phyloP scores from a whole-genome alignment of 768 basidiomycete genomes.

The Fistulinella prunicolor region DNA sequence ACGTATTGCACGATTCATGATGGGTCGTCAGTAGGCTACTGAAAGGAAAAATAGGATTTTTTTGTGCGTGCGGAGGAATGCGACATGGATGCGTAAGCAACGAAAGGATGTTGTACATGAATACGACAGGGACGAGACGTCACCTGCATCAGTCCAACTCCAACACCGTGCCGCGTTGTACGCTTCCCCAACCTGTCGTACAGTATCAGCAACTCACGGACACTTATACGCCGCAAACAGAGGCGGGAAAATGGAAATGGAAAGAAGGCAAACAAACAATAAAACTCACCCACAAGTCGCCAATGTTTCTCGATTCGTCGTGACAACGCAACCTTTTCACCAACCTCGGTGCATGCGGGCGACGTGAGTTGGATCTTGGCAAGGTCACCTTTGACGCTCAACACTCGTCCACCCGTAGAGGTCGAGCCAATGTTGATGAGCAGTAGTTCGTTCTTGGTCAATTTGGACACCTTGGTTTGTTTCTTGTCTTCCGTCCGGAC shows the following conservation, averaged over 20 bases:
- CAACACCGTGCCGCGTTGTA: slow-evolving; percentile 79
- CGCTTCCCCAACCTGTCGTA: slow-evolving; percentile 64
- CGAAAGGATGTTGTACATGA: not conserved
- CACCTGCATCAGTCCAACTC: slow-evolving; percentile 58
- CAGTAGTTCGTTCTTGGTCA: slow-evolving; percentile 86
- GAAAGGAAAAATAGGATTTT: no score
- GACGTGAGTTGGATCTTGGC: slow-evolving; percentile 93
- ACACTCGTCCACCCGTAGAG: slow-evolving; percentile 92
- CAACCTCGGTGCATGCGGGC: slow-evolving; percentile 94
- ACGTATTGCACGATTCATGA: no score
- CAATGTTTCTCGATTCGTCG: slow-evolving; percentile 97
- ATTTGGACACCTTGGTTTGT: slow-evolving; percentile 92
- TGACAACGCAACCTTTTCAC: slow-evolving; percentile 95
- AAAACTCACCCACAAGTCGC: slow-evolving; percentile 84
- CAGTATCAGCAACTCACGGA: not conserved
- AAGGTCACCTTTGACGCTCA: slow-evolving; percentile 91
- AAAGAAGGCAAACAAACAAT: not conserved
- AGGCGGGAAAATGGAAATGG: not conserved
- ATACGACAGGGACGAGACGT: not conserved
- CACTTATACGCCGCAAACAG: not conserved
- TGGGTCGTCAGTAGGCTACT: no score
- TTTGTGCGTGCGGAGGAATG: no score
- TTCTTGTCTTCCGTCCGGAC: slow-evolving; percentile 99
- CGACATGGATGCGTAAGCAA: no score
- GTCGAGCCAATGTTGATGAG: slow-evolving; percentile 99